Conservation (phyloP, 2,329 filamentous ascomycete species). For the Apiospora pterosperma region DNA sequence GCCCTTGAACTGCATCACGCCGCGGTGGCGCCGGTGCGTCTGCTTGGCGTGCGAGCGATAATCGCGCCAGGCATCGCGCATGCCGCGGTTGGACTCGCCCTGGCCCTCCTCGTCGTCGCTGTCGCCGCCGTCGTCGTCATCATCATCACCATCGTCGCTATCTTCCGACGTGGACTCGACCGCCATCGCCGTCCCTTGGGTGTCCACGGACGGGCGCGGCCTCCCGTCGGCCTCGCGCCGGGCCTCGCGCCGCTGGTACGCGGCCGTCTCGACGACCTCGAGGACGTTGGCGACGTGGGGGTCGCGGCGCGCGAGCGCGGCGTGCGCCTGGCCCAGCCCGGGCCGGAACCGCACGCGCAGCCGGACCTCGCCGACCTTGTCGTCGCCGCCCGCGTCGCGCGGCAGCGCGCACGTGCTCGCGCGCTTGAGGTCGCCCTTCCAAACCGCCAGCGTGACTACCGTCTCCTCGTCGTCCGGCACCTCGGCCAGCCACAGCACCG, state of each 20-base stretch:
- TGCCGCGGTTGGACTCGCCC: neutral
- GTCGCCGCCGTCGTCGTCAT: neutral
- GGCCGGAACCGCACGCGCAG: neutral
- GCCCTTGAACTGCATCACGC: conserved; percentile 6
- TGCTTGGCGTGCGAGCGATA: conserved; percentile 2
- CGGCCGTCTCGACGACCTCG: conserved; percentile 6
- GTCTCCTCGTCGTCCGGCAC: conserved; percentile 1
- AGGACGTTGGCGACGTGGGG: conserved; percentile 3
- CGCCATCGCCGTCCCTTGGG: neutral
- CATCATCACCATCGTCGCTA: neutral
- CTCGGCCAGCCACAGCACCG: neutral
- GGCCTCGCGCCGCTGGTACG: neutral
- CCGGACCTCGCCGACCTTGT: neutral
- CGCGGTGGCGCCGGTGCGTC: conserved; percentile 5
- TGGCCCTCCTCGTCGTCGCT: neutral
- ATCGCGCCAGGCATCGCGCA: conserved; percentile 3
- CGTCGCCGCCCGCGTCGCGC: neutral
- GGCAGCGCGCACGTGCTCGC: conserved; percentile 2
- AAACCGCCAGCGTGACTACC: neutral
- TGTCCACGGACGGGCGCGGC: neutral
- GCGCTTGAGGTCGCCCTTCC: conserved; percentile 6
- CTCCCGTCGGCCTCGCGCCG: neutral
- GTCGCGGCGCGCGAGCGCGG: neutral
- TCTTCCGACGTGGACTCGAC: neutral
- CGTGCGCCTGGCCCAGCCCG: neutral